phyloP scores from a whole-genome alignment of 163 green algal species.

The Chlamydomonas reinhardtii region DNA sequence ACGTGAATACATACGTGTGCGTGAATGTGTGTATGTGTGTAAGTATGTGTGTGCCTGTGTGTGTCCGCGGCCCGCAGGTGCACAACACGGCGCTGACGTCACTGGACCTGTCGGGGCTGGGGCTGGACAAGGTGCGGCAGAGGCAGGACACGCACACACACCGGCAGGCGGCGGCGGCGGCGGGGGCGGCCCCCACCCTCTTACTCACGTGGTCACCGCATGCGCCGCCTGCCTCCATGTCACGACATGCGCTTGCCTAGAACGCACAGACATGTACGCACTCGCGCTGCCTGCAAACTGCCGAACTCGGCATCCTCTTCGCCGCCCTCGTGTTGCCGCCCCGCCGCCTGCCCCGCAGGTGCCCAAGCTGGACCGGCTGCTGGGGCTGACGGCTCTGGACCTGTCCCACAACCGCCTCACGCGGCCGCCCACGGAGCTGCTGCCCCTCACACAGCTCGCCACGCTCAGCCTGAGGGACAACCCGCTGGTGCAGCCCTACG shows the following conservation, averaged over 20 bases:
- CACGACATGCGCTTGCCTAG: neutral
- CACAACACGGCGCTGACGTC: slow-evolving; percentile 58
- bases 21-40: no score
- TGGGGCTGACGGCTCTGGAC: slow-evolving; percentile 60
- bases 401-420: slow-evolving; percentile 65
- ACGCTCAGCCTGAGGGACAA: slow-evolving; percentile 59
- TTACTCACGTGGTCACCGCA: no score
- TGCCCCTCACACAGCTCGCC: slow-evolving; percentile 52
- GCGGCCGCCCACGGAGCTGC: slow-evolving; percentile 54
- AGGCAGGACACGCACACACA: no score
- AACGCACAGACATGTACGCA: no score
- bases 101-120: slow-evolving; percentile 60
- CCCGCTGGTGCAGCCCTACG: slow-evolving; percentile 62
- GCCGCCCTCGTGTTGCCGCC: neutral
- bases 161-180: no score
- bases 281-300: no score
- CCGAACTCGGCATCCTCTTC: no score
- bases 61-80: slow-evolving; percentile 4
- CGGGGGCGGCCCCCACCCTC: no score
- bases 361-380: slow-evolving; percentile 54
- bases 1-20: no score
- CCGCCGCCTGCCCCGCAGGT: slow-evolving; percentile 32
- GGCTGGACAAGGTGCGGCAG: slow-evolving; percentile 33
- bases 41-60: no score
- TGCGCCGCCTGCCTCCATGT: no score